Percentiles rank a stretch among this genome's conserved stretches.
phyloP scores from a whole-genome alignment of 345 rosid species.

The Iberis pinnata region DNA sequence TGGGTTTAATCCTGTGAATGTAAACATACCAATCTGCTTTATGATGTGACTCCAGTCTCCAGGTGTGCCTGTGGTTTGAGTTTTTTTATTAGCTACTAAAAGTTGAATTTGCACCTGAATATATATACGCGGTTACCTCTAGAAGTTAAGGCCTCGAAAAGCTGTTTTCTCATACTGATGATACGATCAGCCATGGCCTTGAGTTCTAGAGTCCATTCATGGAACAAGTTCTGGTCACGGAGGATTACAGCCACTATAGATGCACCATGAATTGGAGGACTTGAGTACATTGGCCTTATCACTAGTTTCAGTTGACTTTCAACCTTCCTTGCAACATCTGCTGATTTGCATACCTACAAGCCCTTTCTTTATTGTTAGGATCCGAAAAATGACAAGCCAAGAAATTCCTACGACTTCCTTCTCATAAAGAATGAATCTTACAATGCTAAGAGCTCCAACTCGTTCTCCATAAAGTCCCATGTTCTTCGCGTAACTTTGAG shows the following conservation, averaged over 20 bases:
- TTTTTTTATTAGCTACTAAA: too few species aligned
- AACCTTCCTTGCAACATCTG: slow-evolving; percentile 68
- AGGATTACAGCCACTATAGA: slow-evolving; percentile 72
- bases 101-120: too few species aligned
- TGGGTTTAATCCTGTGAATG: slow-evolving; percentile 60
- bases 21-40: slow-evolving; percentile 78
- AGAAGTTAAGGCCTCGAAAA: slow-evolving; percentile 51
- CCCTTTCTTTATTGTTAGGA: background rate
- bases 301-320: slow-evolving; percentile 87
- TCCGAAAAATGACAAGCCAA: background rate
- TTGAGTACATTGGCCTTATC: slow-evolving; percentile 86
- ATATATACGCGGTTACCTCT: too few species aligned
- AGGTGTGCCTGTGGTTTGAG: slow-evolving; percentile 41
- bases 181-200: slow-evolving; percentile 83
- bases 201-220: slow-evolving; percentile 74
- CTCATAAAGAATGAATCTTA: slow-evolving; percentile 33
- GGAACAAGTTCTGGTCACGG: slow-evolving; percentile 51
- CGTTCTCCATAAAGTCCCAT: slow-evolving; percentile 95
- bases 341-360: slow-evolving; percentile 67
- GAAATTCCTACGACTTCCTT: background rate
- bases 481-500: slow-evolving; percentile 91
- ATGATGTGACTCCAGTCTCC: slow-evolving; percentile 82
- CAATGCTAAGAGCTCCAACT: slow-evolving; percentile 95
- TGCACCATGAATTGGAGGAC: slow-evolving; percentile 90
- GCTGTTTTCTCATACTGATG: slow-evolving; percentile 67